These are phyloP conservation scores for Backusella psychrophila DNA, from an alignment of 192 early-diverging fungal genomes.

Conservation along the genomic window DNA sequence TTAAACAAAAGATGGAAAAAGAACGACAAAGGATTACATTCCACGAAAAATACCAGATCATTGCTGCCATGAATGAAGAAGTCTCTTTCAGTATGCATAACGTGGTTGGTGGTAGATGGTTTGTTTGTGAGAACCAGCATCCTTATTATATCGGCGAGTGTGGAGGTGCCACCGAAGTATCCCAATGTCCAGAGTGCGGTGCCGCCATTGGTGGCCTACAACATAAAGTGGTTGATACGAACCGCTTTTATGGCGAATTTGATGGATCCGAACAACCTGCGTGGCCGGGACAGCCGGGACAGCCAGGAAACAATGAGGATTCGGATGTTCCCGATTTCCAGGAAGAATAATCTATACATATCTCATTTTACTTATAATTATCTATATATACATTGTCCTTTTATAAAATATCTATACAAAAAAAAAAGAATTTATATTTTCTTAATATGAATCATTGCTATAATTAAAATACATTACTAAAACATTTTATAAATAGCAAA, in stretches of 20 bases:
- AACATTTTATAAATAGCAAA: background rate
- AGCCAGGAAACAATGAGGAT: background rate
- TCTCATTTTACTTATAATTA: too few species aligned
- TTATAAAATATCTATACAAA: too few species aligned
- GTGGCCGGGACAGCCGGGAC: slow-evolving; percentile 37
- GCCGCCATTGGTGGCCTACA: slow-evolving; percentile 28
- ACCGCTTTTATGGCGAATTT: slow-evolving; percentile 43
- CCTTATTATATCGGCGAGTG: slow-evolving; percentile 45
- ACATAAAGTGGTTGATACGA: slow-evolving; percentile 26
- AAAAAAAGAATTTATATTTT: too few species aligned
- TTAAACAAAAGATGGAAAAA: slow-evolving; percentile 31
- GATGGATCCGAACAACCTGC: slow-evolving; percentile 31
- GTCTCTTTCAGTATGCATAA: slow-evolving; percentile 4
- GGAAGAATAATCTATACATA: background rate
- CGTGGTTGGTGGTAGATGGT: slow-evolving; percentile 41
- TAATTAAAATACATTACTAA: background rate
- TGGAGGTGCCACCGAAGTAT: slow-evolving; percentile 37
- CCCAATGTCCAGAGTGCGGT: slow-evolving; percentile 32
- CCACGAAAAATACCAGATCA: slow-evolving; percentile 28
- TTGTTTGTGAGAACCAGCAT: slow-evolving; percentile 37
- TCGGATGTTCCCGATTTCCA: background rate
- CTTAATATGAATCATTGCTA: too few species aligned
- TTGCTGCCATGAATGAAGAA: slow-evolving; percentile 37
- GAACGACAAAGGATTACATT: slow-evolving; percentile 16
- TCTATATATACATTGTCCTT: too few species aligned